A percentile compares a stretch with the other conserved stretches of the same genome.
phyloP scores from a whole-genome alignment of 2,329 filamentous ascomycete species.

The Claviceps africana region DNA sequence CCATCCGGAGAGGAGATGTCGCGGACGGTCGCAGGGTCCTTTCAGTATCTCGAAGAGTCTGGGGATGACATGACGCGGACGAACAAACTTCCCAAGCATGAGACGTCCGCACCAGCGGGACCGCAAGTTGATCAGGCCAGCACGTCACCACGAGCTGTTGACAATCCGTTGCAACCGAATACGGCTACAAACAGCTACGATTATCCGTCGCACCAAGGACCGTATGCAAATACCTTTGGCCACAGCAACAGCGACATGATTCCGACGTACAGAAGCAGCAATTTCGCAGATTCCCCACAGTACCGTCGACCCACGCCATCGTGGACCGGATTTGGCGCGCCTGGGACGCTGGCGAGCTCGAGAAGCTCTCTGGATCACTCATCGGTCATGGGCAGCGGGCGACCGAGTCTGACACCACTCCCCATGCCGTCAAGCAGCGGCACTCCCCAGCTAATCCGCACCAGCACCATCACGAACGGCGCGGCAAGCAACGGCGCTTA shows the following conservation, averaged over 20 bases:
- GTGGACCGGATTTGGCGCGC: constrained; percentile 31
- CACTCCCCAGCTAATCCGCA: constrained; percentile 38
- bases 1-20: constrained; percentile 38
- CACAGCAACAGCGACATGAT: constrained; percentile 39
- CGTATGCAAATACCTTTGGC: constrained; percentile 25
- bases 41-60: constrained; percentile 39
- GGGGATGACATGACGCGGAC: constrained; percentile 28
- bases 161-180: constrained; percentile 24
- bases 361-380: constrained; percentile 28
- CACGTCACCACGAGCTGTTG: constrained; percentile 27
- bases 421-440: constrained; percentile 28
- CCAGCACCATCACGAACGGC: constrained; percentile 35
- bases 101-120: constrained; percentile 21
- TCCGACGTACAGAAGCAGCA: constrained; percentile 37
- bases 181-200: constrained; percentile 31
- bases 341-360: constrained; percentile 20
- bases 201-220: constrained; percentile 28
- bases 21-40: constrained; percentile 29
- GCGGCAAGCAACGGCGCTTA: constrained; percentile 34
- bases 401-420: constrained; percentile 34
- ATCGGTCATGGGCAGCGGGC: constrained; percentile 23
- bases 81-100: constrained; percentile 23
- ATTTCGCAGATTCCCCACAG: constrained; percentile 32
- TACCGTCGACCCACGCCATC: constrained; percentile 25
- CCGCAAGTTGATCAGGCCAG: constrained; percentile 24